These are phyloP conservation scores for Fusarium pilosicola DNA, from an alignment of 2,329 filamentous ascomycete genomes.

Conservation along the genomic window DNA sequence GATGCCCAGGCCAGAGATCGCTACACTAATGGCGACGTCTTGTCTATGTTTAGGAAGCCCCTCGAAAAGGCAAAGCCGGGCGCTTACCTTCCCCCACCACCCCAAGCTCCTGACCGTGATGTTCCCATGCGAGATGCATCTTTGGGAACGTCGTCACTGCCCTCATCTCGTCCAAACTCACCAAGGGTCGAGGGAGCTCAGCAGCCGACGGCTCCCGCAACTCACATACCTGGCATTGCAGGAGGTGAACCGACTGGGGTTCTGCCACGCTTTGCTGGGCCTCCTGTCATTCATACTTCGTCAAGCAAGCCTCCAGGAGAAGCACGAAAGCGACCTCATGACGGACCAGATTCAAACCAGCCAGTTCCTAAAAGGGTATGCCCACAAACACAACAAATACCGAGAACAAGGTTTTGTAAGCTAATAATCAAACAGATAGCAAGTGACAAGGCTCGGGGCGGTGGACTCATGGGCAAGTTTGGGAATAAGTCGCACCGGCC, in stretches of 20 bases:
- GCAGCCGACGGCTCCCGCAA: background rate
- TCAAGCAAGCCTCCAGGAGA: slow-evolving; percentile 35
- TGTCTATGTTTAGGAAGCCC: slow-evolving; percentile 59
- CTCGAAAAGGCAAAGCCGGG: slow-evolving; percentile 50
- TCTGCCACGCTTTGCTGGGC: slow-evolving; percentile 43
- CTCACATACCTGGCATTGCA: slow-evolving; percentile 34
- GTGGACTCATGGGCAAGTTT: slow-evolving; percentile 52
- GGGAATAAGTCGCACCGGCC: slow-evolving; percentile 45
- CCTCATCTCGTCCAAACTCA: slow-evolving; percentile 28
- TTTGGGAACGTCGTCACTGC: slow-evolving; percentile 1
- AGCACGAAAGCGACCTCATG: slow-evolving; percentile 56
- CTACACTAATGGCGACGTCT: slow-evolving; percentile 76
- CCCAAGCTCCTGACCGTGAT: slow-evolving; percentile 23
- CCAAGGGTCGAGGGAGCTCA: slow-evolving; percentile 4
- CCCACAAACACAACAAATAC: slow-evolving; percentile 21
- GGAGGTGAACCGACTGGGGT: slow-evolving; percentile 22
- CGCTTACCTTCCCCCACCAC: slow-evolving; percentile 27
- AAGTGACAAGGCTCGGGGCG: slow-evolving; percentile 45
- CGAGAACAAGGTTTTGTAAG: background rate
- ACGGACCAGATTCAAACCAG: slow-evolving; percentile 48
- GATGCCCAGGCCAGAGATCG: slow-evolving; percentile 79
- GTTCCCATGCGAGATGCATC: slow-evolving; percentile 36
- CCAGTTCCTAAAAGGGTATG: slow-evolving; percentile 56
- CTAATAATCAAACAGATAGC: slow-evolving; percentile 47
- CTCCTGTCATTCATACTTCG: slow-evolving; percentile 55